phyloP scores from a whole-genome alignment of 2,329 filamentous ascomycete genomes.

The Colletotrichum liriopes region DNA sequence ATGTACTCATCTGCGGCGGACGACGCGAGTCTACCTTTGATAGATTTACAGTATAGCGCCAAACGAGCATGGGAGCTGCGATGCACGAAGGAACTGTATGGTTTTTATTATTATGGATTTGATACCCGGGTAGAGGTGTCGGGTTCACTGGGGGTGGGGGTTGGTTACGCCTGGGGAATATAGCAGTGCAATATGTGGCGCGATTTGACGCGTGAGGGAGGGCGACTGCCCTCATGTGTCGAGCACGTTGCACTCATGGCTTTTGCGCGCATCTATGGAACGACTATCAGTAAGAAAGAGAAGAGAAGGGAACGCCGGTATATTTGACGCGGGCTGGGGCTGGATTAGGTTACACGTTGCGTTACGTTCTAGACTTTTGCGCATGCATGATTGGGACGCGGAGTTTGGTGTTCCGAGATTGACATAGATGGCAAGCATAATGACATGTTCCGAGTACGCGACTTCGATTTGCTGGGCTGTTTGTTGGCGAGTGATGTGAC shows the following conservation, averaged over 20 bases:
- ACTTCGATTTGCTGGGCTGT: neutral
- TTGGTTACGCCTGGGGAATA: neutral
- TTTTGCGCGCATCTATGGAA: slow-evolving; percentile 4
- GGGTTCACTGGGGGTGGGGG: slow-evolving; percentile 12
- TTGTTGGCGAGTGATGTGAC: neutral
- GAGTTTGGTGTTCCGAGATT: slow-evolving; percentile 42
- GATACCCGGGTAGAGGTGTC: slow-evolving; percentile 42
- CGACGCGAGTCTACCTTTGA: neutral
- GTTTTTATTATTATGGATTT: slow-evolving; percentile 28
- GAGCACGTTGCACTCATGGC: neutral
- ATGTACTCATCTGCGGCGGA: neutral
- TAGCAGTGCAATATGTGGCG: neutral
- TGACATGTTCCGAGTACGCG: slow-evolving; percentile 34
- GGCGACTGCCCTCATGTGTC: neutral
- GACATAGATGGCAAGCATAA: slow-evolving; percentile 43
- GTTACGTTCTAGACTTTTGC: slow-evolving; percentile 38
- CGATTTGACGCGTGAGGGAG: neutral
- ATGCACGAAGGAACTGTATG: slow-evolving; percentile 1
- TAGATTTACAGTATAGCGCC: neutral
- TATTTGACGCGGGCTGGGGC: slow-evolving; percentile 20
- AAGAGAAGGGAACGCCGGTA: slow-evolving; percentile 2
- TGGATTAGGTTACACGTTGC: slow-evolving; percentile 18
- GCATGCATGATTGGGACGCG: slow-evolving; percentile 36
- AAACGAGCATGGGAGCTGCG: slow-evolving; percentile 5
- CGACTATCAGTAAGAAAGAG: slow-evolving; percentile 4